phyloP scores from a whole-genome alignment of 2,329 filamentous ascomycete genomes.

The Fusarium praegraminearum region DNA sequence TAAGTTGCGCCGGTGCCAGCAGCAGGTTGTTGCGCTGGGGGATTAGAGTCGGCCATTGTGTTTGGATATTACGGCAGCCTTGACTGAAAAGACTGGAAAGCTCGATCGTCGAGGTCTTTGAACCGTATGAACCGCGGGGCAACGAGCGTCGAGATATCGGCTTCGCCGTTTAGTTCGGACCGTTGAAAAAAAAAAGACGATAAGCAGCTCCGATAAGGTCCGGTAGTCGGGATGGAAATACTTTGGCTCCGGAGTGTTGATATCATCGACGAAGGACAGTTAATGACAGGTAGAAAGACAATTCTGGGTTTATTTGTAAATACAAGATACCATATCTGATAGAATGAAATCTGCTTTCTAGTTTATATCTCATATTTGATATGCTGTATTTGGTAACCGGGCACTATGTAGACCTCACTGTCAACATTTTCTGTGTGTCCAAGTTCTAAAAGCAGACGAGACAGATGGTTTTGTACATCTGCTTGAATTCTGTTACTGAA shows the following conservation, averaged over 20 bases:
- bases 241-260: slow-evolving; percentile 23
- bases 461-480: not conserved
- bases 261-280: not conserved
- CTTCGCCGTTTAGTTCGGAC: slow-evolving; percentile 26
- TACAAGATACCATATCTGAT: not conserved
- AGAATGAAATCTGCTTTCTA: not conserved
- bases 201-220: slow-evolving; percentile 40
- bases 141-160: slow-evolving; percentile 27
- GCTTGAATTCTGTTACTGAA: not conserved
- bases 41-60: slow-evolving; percentile 44
- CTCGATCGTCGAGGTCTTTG: slow-evolving; percentile 12
- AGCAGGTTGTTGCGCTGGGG: slow-evolving; percentile 45
- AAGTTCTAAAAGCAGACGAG: not conserved
- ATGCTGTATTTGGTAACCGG: not conserved
- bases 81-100: not conserved
- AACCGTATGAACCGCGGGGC: slow-evolving; percentile 19
- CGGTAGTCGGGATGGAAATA: slow-evolving; percentile 44
- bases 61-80: not conserved
- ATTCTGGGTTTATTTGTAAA: not conserved
- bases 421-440: not conserved
- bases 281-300: not conserved
- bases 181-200: slow-evolving; percentile 37
- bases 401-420: not conserved
- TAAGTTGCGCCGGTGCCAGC: slow-evolving; percentile 45
- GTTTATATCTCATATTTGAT: not conserved